A percentile compares a stretch with the other conserved stretches of the same genome.
Evolutionary conservation across 495 filamentous ascomycete genomes (phyloP).

Genomic region (Saxophila tyrrhenica): DNA sequence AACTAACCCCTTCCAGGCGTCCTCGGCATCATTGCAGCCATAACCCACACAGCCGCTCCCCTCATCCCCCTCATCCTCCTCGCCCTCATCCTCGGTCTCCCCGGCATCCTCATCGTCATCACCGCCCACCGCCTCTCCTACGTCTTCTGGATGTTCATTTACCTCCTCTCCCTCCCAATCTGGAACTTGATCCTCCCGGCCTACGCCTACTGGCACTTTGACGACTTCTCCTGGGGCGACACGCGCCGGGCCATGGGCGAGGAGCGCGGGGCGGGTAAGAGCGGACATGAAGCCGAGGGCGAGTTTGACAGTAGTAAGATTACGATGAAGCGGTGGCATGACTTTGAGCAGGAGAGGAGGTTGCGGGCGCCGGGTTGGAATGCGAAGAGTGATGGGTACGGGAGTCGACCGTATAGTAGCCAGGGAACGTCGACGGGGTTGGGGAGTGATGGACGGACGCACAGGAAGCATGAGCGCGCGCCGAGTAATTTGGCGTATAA

Average conservation of each 20-base stretch:
- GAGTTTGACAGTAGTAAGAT: conserved; percentile 21
- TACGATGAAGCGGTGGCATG: conserved; percentile 57
- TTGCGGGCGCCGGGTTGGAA: conserved; percentile 1
- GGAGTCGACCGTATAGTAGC: conserved; percentile 2
- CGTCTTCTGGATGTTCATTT: conserved; percentile 93
- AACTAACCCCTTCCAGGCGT: conserved; percentile 44
- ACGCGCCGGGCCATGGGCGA: conserved; percentile 92
- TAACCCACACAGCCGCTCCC: conserved; percentile 41
- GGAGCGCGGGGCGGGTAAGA: conserved; percentile 71
- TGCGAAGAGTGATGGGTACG: not conserved
- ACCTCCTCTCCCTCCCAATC: conserved; percentile 82
- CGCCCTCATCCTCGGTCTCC: conserved; percentile 84
- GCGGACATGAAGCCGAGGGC: conserved; percentile 51
- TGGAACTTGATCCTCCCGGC: conserved; percentile 96
- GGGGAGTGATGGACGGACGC: not conserved
- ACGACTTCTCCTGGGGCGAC: conserved; percentile 99
- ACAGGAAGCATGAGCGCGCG: conserved; percentile 10
- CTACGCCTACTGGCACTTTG: conserved; percentile 99
- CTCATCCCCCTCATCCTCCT: conserved; percentile 86
- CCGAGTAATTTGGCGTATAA: conserved; percentile 11
- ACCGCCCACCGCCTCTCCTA: conserved; percentile 94
- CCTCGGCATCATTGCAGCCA: conserved; percentile 72
- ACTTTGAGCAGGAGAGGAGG: conserved; percentile 65
- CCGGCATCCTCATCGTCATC: conserved; percentile 83
- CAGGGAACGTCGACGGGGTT: not conserved